phyloP scores from a whole-genome alignment of 495 filamentous ascomycete genomes.

The Penicillium tannophilum region DNA sequence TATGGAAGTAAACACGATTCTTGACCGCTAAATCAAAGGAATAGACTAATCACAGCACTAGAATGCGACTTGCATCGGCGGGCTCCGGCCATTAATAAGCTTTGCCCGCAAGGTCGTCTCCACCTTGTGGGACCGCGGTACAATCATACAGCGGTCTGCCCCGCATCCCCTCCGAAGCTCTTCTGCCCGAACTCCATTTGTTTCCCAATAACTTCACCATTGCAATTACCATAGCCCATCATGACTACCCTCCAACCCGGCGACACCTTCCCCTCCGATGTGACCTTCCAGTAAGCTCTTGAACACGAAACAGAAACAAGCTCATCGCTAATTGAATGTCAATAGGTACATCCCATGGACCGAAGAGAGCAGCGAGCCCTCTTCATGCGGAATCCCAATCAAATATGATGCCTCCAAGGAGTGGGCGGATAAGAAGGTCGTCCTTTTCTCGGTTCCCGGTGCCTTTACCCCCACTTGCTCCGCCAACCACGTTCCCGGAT shows the following conservation, averaged over 20 bases:
- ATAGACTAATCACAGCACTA: neutral
- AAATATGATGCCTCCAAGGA: conserved; percentile 82
- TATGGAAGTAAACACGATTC: neutral
- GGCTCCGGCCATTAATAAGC: conserved; percentile 11
- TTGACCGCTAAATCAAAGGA: neutral
- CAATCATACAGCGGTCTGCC: neutral
- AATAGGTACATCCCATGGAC: conserved; percentile 69
- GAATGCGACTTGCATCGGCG: neutral
- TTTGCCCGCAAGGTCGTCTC: conserved; percentile 3
- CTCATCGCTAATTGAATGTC: conserved; percentile 11
- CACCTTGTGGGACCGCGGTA: neutral
- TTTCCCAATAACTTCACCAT: neutral
- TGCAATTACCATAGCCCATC: neutral
- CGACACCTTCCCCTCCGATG: conserved; percentile 76
- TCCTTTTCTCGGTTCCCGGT: conserved; percentile 86
- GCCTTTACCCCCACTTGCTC: conserved; percentile 96
- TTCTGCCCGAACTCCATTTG: neutral
- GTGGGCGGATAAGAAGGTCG: conserved; percentile 84
- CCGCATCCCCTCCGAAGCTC: conserved; percentile 3
- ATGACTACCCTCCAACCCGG: conserved; percentile 74
- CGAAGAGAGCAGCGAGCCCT: conserved; percentile 63
- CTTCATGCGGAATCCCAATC: conserved; percentile 73
- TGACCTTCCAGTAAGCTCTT: conserved; percentile 65
- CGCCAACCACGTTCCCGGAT: conserved; percentile 79
- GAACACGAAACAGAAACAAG: neutral